phyloP scores from a whole-genome alignment of 208 protist species.

The Leishmania braziliensis region DNA sequence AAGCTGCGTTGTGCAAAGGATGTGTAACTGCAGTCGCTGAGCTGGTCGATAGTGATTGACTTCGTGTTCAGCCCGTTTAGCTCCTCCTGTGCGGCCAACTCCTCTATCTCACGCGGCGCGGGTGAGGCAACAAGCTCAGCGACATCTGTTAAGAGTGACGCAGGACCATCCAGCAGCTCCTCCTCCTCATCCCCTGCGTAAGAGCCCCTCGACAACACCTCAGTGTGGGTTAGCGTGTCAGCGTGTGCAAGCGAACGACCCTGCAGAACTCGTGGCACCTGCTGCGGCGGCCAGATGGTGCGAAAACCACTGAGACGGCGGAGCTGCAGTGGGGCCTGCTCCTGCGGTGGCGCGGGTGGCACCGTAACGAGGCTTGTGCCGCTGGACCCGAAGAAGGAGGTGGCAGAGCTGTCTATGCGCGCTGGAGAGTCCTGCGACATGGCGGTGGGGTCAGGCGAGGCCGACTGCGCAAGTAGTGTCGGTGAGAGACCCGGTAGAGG shows the following conservation, averaged over 20 bases:
- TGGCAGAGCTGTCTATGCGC: neutral
- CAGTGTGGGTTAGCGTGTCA: constrained; percentile 2
- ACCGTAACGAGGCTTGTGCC: constrained; percentile 1
- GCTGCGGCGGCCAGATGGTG: neutral
- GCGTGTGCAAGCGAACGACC: neutral
- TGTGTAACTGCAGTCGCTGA: neutral
- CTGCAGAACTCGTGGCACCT: neutral
- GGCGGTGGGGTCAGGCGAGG: neutral
- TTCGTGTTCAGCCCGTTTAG: neutral
- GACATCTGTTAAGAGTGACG: neutral
- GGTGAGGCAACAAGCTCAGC: neutral
- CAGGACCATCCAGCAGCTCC: constrained; percentile 11
- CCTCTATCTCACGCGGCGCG: neutral
- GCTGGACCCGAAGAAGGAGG: neutral
- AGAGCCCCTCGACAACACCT: constrained; percentile 12
- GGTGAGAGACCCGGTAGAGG: neutral
- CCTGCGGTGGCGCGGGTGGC: constrained; percentile 7
- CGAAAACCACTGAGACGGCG: neutral
- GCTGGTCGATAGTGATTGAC: neutral
- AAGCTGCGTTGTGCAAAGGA: neutral
- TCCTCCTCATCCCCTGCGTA: constrained; percentile 20
- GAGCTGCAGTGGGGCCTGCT: neutral
- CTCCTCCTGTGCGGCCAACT: neutral
- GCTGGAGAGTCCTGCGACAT: constrained; percentile 7
- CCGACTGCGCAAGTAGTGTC: neutral